A percentile compares a stretch with the other conserved stretches of the same genome.
These are phyloP conservation scores for Iris pallida DNA, from an alignment of 116 monocot genomes.

Conservation along the genomic window DNA sequence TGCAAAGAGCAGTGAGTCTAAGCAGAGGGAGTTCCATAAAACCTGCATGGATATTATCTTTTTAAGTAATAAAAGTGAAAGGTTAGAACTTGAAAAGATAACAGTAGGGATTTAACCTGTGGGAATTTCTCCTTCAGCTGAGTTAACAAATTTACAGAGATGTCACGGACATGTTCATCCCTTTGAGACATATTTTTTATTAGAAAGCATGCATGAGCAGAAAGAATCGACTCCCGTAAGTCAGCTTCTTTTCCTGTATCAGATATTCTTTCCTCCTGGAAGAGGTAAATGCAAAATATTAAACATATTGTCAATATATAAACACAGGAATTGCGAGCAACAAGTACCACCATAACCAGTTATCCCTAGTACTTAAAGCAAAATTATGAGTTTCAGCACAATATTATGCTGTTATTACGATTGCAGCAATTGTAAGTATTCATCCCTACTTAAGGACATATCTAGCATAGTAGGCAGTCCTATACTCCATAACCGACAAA, in stretches of 20 bases:
- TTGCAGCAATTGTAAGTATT: too few species aligned
- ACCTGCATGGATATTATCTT: constrained; percentile 41
- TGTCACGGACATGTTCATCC: constrained; percentile 93
- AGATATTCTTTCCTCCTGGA: constrained; percentile 82
- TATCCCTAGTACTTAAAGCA: too few species aligned
- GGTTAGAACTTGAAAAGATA: background rate
- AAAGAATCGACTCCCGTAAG: constrained; percentile 66
- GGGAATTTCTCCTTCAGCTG: constrained; percentile 89
- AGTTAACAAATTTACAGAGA: constrained; percentile 68
- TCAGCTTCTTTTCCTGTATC: constrained; percentile 87
- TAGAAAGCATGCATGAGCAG: constrained; percentile 87
- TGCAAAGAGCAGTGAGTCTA: constrained; percentile 89
- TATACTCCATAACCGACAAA: too few species aligned
- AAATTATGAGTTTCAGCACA: too few species aligned
- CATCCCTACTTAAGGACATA: too few species aligned
- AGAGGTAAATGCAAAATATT: background rate
- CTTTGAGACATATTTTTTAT: constrained; percentile 94
- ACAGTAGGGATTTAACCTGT: constrained; percentile 46
- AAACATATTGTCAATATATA: too few species aligned
- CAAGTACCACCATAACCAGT: too few species aligned
- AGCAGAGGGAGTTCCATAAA: constrained; percentile 87
- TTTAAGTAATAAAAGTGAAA: background rate
- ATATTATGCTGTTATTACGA: too few species aligned
- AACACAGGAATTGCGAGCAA: too few species aligned
- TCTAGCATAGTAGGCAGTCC: too few species aligned